These are phyloP conservation scores for barrel medic (Medicago truncatula) DNA, from an alignment of 306 rosid species.

Conservation along the genomic window DNA sequence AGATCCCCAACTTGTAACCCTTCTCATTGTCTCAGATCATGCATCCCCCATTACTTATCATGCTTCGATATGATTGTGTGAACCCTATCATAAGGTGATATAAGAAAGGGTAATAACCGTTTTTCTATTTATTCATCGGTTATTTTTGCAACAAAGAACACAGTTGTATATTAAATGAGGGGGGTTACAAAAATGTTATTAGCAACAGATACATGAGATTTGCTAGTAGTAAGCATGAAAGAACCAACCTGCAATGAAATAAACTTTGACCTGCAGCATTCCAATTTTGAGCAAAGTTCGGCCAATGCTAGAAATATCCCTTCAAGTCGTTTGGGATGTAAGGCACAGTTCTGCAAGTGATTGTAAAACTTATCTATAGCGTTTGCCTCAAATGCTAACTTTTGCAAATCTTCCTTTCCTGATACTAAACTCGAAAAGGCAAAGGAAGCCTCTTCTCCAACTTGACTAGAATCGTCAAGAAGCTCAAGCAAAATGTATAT, in stretches of 20 bases:
- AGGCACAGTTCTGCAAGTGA: constrained; percentile 61
- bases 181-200: constrained; percentile 19
- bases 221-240: constrained; percentile 36
- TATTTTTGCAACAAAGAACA: constrained; percentile 22
- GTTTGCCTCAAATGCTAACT: constrained; percentile 90
- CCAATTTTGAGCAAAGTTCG: constrained; percentile 90
- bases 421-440: constrained; percentile 77
- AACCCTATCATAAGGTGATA: constrained; percentile 14
- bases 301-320: constrained; percentile 83
- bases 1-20: constrained; percentile 14
- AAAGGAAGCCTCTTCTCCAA: constrained; percentile 90
- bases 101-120: neutral
- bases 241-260: constrained; percentile 81
- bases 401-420: constrained; percentile 82
- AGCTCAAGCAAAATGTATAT: constrained; percentile 88
- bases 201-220: constrained; percentile 28
- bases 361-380: constrained; percentile 81
- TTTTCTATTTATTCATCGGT: constrained; percentile 21
- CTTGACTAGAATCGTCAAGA: constrained; percentile 85
- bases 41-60: neutral
- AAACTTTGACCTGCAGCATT: constrained; percentile 87
- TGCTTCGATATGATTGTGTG: constrained; percentile 6
- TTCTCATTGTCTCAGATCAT: neutral
- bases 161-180: neutral
- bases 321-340: constrained; percentile 73